phyloP scores from a whole-genome alignment of 2,329 filamentous ascomycete genomes.

The Penicillium paneum region DNA sequence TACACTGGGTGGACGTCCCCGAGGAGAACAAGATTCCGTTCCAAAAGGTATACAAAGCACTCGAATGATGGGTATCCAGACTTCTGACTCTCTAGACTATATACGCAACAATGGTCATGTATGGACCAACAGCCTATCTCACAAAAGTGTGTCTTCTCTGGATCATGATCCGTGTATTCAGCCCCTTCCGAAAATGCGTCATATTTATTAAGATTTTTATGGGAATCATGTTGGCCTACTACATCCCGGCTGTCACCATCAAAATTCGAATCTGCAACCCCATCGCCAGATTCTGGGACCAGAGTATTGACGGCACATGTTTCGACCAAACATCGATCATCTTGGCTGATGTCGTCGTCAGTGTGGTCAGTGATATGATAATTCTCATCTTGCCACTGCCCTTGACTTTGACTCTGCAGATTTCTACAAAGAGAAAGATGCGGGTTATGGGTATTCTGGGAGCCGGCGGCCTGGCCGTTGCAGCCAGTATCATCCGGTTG shows the following conservation, averaged over 20 bases:
- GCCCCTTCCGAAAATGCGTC: constrained; percentile 39
- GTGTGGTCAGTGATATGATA: constrained; percentile 57
- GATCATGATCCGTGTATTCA: constrained; percentile 47
- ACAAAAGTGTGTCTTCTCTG: constrained; percentile 47
- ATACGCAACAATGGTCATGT: constrained; percentile 47
- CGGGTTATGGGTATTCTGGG: constrained; percentile 50
- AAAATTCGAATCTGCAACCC: constrained; percentile 46
- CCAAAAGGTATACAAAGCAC: constrained; percentile 30
- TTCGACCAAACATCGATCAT: constrained; percentile 42
- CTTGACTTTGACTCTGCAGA: constrained; percentile 44
- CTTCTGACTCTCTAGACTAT: constrained; percentile 29
- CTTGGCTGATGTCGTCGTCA: constrained; percentile 55
- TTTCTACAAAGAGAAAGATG: constrained; percentile 47
- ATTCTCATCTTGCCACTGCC: constrained; percentile 52
- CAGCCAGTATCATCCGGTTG: constrained; percentile 29
- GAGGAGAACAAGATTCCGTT: constrained; percentile 31
- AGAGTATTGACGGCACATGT: constrained; percentile 20
- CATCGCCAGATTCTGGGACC: constrained; percentile 43
- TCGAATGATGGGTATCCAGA: not conserved
- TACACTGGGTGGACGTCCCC: constrained; percentile 36
- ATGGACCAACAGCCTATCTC: constrained; percentile 45
- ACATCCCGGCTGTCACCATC: constrained; percentile 42
- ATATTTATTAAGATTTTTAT: constrained; percentile 42
- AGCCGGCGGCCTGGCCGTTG: constrained; percentile 41
- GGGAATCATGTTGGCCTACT: constrained; percentile 40